Evolutionary conservation across 1,284 basidiomycete genomes (phyloP).

Genomic region (Ganoderma resinaceum): DNA sequence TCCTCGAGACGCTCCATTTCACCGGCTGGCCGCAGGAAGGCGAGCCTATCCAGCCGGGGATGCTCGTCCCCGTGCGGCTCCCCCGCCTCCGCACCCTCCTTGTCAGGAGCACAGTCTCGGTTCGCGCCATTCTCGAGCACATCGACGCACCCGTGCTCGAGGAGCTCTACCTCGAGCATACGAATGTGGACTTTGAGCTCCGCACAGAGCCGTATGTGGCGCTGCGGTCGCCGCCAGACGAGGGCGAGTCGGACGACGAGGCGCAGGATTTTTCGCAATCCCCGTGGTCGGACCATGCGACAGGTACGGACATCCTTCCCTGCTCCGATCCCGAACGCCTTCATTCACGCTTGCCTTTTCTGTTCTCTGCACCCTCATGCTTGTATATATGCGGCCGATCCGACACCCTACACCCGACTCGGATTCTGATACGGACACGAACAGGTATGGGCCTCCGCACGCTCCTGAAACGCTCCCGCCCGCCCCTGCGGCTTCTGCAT

Average conservation of each 20-base stretch:
- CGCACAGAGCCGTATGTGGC: constrained; percentile 34
- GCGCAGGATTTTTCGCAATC: constrained; percentile 75
- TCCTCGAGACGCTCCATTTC: constrained; percentile 62
- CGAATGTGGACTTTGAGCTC: constrained; percentile 68
- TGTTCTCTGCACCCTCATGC: not conserved
- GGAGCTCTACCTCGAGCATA: constrained; percentile 65
- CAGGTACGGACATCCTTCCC: constrained; percentile 31
- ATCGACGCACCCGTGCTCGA: constrained; percentile 62
- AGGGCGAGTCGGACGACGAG: constrained; percentile 76
- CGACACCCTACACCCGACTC: not conserved
- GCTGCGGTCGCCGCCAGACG: constrained; percentile 42
- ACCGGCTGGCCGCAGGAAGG: constrained; percentile 59
- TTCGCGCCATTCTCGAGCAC: constrained; percentile 67
- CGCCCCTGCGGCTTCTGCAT: constrained; percentile 66
- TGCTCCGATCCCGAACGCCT: not conserved
- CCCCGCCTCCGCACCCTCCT: constrained; percentile 61
- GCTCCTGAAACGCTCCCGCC: constrained; percentile 61
- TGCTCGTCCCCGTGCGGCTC: constrained; percentile 49
- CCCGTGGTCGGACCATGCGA: constrained; percentile 76
- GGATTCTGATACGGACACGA: not conserved
- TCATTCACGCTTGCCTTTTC: not conserved
- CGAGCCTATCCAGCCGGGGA: constrained; percentile 44
- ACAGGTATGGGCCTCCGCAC: constrained; percentile 74
- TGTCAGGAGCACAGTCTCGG: constrained; percentile 63
- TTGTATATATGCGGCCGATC: not conserved